phyloP scores from a whole-genome alignment of 345 rosid genomes.

The sweet orange (Citrus sinensis) region DNA sequence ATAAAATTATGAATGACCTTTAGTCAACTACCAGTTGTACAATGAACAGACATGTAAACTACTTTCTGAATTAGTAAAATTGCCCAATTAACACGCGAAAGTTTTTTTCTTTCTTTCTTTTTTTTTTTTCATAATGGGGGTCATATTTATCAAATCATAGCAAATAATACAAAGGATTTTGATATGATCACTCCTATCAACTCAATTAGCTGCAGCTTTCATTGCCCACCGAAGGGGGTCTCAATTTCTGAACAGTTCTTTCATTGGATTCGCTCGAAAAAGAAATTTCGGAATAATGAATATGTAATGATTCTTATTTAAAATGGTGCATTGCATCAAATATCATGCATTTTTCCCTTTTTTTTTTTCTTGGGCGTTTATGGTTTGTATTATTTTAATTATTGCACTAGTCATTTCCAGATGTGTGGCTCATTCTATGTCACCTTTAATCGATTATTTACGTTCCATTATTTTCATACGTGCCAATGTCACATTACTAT shows the following conservation, averaged over 20 bases:
- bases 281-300: not conserved
- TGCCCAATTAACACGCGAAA: conserved; percentile 14
- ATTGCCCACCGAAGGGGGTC: not conserved
- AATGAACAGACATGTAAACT: not conserved
- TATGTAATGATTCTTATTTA: not conserved
- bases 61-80: not conserved
- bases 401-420: conserved; percentile 7
- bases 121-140: not conserved
- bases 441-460: not conserved
- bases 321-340: not conserved
- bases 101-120: not conserved
- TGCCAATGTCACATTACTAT: not conserved
- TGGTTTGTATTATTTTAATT: not conserved
- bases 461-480: not conserved
- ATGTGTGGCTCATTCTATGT: not conserved
- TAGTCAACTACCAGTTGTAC: not conserved
- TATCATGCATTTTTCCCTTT: not conserved
- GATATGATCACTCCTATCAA: conserved; percentile 3
- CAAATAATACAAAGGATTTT: not conserved
- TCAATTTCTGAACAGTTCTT: conserved; percentile 1
- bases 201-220: not conserved
- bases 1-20: not conserved
- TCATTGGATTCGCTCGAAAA: conserved; percentile 15
- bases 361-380: not conserved
- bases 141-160: not conserved